Base-by-base conservation (phyloP, 768 basidiomycete genomes). In the Suillus alpinus region DNA sequence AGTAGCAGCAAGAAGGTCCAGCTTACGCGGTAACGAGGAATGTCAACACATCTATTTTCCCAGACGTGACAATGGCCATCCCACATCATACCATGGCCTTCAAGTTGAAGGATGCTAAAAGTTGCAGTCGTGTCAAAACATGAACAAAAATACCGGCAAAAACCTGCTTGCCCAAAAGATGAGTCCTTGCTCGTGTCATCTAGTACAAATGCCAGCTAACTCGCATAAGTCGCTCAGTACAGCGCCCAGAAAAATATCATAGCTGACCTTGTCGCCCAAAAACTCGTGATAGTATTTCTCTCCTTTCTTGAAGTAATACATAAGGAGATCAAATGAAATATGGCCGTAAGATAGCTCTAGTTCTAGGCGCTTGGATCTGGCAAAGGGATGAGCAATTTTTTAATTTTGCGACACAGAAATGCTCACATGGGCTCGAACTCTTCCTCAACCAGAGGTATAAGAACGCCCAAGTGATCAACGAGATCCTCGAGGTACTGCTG, bases 371-470 rank as follows among this genome's bases (percentile, higher is more conserved):
- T 68, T 55, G 14, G 64, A 62, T 36, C 67, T 68, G 43, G 4
- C 39, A 59, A 20, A 20, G 12, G 16, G 41, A 53, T 39, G 3
- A 55, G 3, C 14, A 50, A 14, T 16, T 26, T 20, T 18, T n/a
- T 8, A 13, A 40, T 31, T 23, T 43, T 18, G 3, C 10, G 43
- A 10, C 2, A 56, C 13, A 9, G 43, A 26, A 53, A 26, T 55
- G 16, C 67, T 40, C 43, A 63, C 67, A 50, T 68, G n/a, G 64
- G 62, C 5, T 65, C 50, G 55, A 65, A 68, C 39, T 67, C 32
- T 36, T 65, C 58, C 43, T 61, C 61, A 5, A 68, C 20, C 26
- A 56, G 58, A 23, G 37, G 57, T 16, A 65, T 34, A 8, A 68
- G 36, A 44, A 68, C 37, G 41, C 29, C 41, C 10, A 66, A 18